Conservation (phyloP, 1,284 basidiomycete genomes). For the Cutaneotrichosporon spelunceum region DNA sequence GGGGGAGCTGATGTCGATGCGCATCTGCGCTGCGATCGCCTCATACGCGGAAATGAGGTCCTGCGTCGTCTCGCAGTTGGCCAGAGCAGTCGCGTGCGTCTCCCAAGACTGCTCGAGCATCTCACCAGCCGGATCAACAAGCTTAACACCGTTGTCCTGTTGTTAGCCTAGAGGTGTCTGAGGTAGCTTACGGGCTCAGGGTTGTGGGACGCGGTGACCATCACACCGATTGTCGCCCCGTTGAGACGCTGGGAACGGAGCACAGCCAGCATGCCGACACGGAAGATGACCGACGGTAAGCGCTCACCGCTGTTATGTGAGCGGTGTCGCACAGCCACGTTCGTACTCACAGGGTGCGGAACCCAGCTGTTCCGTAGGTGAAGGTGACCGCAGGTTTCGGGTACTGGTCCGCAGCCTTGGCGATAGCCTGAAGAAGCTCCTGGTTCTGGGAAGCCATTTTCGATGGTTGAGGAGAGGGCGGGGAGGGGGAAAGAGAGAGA, state of each 20-base stretch:
- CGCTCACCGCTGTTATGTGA: constrained; percentile 61
- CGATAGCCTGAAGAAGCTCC: constrained; percentile 38
- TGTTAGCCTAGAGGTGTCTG: not conserved
- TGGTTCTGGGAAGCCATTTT: constrained; percentile 7
- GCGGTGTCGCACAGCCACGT: not conserved
- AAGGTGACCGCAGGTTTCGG: constrained; percentile 58
- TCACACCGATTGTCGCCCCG: constrained; percentile 90
- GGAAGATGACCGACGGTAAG: constrained; percentile 90
- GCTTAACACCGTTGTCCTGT: constrained; percentile 97
- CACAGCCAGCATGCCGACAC: constrained; percentile 85
- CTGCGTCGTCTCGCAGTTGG: constrained; percentile 74
- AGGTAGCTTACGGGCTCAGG: constrained; percentile 70
- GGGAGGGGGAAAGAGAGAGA: not conserved
- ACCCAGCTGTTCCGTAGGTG: constrained; percentile 92
- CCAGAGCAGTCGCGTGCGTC: constrained; percentile 76
- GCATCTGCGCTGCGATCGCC: constrained; percentile 62
- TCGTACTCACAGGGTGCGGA: constrained; percentile 77
- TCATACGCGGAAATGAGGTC: constrained; percentile 69
- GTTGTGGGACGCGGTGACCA: constrained; percentile 99
- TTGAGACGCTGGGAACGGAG: constrained; percentile 84
- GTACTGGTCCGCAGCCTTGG: constrained; percentile 45
- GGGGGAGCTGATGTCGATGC: constrained; percentile 75
- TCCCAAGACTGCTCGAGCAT: constrained; percentile 99
- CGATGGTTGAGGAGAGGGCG: not conserved
- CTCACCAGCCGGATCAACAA: constrained; percentile 96